phyloP scores from a whole-genome alignment of 805 yeast species.

The Candida orba region DNA sequence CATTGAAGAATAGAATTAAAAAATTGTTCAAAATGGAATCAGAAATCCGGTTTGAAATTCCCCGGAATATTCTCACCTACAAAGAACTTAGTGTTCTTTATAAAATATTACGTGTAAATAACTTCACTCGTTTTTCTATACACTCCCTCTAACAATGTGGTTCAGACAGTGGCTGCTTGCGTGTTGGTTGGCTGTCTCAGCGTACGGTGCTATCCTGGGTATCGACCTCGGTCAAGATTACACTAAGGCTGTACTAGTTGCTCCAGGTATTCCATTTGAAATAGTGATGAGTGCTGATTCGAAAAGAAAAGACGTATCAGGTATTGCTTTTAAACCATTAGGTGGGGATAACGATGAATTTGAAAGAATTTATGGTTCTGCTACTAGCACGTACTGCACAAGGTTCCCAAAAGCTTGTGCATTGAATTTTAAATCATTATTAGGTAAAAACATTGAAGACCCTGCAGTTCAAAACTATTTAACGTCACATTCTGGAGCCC shows the following conservation, averaged over 20 bases:
- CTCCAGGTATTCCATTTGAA: slow-evolving; percentile 86
- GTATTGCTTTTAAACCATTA: slow-evolving; percentile 53
- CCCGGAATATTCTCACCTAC: not conserved
- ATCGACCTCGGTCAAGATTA: slow-evolving; percentile 85
- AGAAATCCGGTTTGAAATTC: not conserved
- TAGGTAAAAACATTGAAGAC: slow-evolving; percentile 56
- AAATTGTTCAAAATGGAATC: not conserved
- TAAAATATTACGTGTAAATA: not conserved
- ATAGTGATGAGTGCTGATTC: slow-evolving; percentile 85
- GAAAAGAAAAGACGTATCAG: slow-evolving; percentile 82
- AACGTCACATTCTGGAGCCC: slow-evolving; percentile 54
- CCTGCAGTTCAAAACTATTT: slow-evolving; percentile 40
- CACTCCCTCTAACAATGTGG: not conserved
- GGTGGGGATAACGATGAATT: slow-evolving; percentile 35
- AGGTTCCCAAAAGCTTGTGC: slow-evolving; percentile 69
- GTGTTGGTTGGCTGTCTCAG: slow-evolving; percentile 9
- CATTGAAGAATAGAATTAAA: not conserved
- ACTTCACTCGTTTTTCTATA: not conserved
- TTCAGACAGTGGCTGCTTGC: slow-evolving; percentile 2
- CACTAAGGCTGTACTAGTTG: slow-evolving; percentile 81
- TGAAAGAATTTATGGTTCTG: slow-evolving; percentile 73
- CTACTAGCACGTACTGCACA: slow-evolving; percentile 61
- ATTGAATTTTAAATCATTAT: slow-evolving; percentile 57
- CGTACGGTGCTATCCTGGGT: slow-evolving; percentile 66
- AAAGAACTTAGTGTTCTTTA: not conserved